phyloP scores from a whole-genome alignment of 164 flowering plant species.

The Berberis thunbergii region DNA sequence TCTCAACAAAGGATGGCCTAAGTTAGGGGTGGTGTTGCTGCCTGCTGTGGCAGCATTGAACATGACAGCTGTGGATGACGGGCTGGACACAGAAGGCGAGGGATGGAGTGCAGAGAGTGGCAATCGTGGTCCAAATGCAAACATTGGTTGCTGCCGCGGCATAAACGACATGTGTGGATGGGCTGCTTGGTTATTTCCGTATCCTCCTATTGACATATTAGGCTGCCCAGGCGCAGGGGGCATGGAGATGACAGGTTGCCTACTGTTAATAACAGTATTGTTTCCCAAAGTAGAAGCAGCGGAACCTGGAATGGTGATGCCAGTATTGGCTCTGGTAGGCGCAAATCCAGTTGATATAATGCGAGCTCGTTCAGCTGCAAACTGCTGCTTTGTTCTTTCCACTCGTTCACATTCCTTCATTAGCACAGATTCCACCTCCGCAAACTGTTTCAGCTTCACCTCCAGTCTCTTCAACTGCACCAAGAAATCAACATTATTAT shows the following conservation, averaged over 20 bases:
- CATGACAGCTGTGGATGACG: conserved; percentile 29
- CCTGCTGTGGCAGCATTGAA: conserved; percentile 25
- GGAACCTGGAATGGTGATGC: conserved; percentile 15
- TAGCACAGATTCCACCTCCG: conserved; percentile 78
- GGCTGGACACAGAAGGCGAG: conserved; percentile 28
- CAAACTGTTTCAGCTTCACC: conserved; percentile 92
- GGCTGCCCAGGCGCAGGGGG: conserved; percentile 44
- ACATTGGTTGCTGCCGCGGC: conserved; percentile 66
- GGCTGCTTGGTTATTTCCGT: conserved; percentile 34
- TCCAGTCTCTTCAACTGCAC: conserved; percentile 82
- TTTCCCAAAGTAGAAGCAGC: conserved; percentile 28
- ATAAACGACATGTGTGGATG: conserved; percentile 71
- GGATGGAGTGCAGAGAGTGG: conserved; percentile 74
- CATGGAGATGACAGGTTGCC: conserved; percentile 44
- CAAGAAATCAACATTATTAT: not conserved
- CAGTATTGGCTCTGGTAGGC: conserved; percentile 29
- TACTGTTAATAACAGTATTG: conserved; percentile 22
- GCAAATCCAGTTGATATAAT: conserved; percentile 46
- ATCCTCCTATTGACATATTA: conserved; percentile 33
- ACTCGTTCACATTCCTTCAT: conserved; percentile 92
- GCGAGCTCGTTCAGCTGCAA: conserved; percentile 62
- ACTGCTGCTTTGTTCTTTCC: conserved; percentile 74
- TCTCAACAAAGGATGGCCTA: conserved; percentile 56
- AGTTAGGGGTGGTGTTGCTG: conserved; percentile 28
- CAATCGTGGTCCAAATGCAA: conserved; percentile 61